Conservation (phyloP, 495 filamentous ascomycete genomes). For the Lophium mytilinum region DNA sequence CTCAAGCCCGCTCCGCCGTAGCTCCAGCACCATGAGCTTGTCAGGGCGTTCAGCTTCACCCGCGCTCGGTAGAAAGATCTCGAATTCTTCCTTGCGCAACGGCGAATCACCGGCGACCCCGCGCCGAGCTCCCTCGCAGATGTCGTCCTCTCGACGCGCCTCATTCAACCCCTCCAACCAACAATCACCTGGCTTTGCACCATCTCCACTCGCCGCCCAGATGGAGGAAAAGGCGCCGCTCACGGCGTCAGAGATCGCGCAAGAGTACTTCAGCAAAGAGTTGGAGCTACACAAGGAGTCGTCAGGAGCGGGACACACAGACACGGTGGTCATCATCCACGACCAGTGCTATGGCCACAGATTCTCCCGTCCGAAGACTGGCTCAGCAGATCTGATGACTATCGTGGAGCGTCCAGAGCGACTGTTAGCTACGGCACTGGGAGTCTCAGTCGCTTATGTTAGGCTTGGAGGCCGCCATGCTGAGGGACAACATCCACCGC, state of each 20-base stretch:
- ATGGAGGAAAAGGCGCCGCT: constrained; percentile 34
- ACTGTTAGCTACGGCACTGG: constrained; percentile 73
- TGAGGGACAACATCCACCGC: constrained; percentile 58
- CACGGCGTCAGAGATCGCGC: constrained; percentile 63
- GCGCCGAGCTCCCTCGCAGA: constrained; percentile 5
- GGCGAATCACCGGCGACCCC: constrained; percentile 36
- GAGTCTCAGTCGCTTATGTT: constrained; percentile 81
- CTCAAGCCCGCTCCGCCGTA: constrained; percentile 34
- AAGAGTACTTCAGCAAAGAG: constrained; percentile 60
- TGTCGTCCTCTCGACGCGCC: constrained; percentile 40
- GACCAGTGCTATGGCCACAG: constrained; percentile 92
- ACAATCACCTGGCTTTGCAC: constrained; percentile 28
- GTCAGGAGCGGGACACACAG: constrained; percentile 42
- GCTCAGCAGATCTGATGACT: constrained; percentile 52
- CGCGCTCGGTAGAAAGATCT: constrained; percentile 41
- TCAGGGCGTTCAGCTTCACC: constrained; percentile 31
- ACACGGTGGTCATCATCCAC: constrained; percentile 76
- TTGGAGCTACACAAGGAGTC: constrained; percentile 51
- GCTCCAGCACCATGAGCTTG: constrained; percentile 41
- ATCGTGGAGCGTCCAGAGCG: constrained; percentile 93
- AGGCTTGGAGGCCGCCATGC: constrained; percentile 73
- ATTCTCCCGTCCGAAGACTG: constrained; percentile 71
- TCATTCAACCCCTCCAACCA: constrained; percentile 43
- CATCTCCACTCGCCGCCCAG: constrained; percentile 32
- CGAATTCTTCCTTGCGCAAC: constrained; percentile 45